Conservation (phyloP, 257 asterid genomes). For the Jacaranda mimosifolia region DNA sequence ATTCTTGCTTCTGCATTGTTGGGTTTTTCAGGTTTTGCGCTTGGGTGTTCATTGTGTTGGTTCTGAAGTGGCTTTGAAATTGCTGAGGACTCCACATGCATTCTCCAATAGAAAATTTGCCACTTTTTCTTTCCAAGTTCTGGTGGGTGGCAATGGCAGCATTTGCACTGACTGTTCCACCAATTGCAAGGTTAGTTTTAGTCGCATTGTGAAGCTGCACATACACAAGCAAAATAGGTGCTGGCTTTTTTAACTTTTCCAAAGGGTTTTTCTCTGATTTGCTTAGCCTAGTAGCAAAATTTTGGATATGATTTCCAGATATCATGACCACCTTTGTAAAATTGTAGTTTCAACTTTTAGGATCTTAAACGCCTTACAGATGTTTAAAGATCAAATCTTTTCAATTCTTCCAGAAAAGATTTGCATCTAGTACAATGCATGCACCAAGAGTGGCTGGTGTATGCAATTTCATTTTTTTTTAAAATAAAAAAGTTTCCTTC, state of each 20-base stretch:
- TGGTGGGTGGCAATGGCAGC: slow-evolving; percentile 51
- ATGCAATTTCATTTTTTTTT: not conserved
- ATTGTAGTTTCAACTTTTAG: slow-evolving; percentile 28
- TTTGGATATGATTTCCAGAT: slow-evolving; percentile 4
- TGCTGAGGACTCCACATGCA: slow-evolving; percentile 69
- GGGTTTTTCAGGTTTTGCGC: slow-evolving; percentile 49
- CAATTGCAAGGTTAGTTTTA: slow-evolving; percentile 74
- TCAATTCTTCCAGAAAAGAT: slow-evolving; percentile 20
- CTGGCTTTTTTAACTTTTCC: slow-evolving; percentile 9
- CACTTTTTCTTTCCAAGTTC: slow-evolving; percentile 62
- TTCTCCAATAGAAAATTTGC: slow-evolving; percentile 69
- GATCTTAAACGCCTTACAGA: not conserved
- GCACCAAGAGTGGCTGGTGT: not conserved
- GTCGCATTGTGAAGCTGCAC: slow-evolving; percentile 30
- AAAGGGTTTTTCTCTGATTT: slow-evolving; percentile 6
- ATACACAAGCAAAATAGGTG: slow-evolving; percentile 11
- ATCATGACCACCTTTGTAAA: slow-evolving; percentile 13
- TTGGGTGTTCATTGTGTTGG: slow-evolving; percentile 40
- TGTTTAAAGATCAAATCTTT: not conserved
- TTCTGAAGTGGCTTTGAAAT: slow-evolving; percentile 57
- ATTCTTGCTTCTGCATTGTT: slow-evolving; percentile 50
- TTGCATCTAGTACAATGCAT: slow-evolving; percentile 32
- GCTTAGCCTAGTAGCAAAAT: not conserved
- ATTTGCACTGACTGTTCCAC: slow-evolving; percentile 64
- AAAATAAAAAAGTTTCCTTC: slow-evolving; percentile 2